A percentile compares a stretch with the other conserved stretches of the same genome.
Evolutionary conservation across 441 rosid genomes (phyloP).

Genomic region (Biscutella laevigata): DNA sequence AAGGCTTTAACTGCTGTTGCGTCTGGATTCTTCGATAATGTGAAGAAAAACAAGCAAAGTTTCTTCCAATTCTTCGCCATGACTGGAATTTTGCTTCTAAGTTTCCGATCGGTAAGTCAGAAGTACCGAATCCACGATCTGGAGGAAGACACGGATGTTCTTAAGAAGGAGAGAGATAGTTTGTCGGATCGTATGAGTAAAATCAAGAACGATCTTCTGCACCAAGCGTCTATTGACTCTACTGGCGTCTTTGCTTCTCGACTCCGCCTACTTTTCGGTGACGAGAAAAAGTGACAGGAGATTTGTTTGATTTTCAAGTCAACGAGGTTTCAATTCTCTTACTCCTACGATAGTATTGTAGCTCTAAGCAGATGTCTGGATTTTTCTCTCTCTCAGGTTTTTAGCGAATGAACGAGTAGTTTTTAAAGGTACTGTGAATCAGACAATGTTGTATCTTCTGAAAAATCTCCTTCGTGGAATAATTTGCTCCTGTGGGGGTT

Average conservation of each 20-base stretch:
- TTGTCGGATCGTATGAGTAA: slow-evolving; percentile 42
- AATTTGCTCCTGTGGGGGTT: not conserved
- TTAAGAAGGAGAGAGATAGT: slow-evolving; percentile 47
- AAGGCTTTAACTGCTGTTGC: slow-evolving; percentile 26
- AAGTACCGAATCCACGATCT: slow-evolving; percentile 65
- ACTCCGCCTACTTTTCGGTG: slow-evolving; percentile 55
- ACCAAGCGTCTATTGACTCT: slow-evolving; percentile 69
- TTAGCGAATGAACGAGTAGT: not conserved
- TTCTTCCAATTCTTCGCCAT: slow-evolving; percentile 62
- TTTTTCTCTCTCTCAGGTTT: too few relatives aligned
- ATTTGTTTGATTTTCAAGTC: slow-evolving; percentile 3
- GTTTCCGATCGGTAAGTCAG: slow-evolving; percentile 68
- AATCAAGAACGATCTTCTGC: slow-evolving; percentile 49
- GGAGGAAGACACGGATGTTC: slow-evolving; percentile 48
- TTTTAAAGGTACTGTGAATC: not conserved
- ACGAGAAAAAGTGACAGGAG: slow-evolving; percentile 25
- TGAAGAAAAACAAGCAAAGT: slow-evolving; percentile 42
- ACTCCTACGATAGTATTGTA: not conserved
- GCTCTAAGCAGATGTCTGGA: not conserved
- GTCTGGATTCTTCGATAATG: slow-evolving; percentile 38
- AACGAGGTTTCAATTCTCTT: slow-evolving; percentile 1
- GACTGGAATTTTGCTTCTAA: slow-evolving; percentile 65
- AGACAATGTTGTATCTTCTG: slow-evolving; percentile 9
- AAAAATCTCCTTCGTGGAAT: not conserved
- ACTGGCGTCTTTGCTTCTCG: slow-evolving; percentile 66